Base-by-base conservation (phyloP, 148 eudicot genomes). In the Camellia granthamiana region DNA sequence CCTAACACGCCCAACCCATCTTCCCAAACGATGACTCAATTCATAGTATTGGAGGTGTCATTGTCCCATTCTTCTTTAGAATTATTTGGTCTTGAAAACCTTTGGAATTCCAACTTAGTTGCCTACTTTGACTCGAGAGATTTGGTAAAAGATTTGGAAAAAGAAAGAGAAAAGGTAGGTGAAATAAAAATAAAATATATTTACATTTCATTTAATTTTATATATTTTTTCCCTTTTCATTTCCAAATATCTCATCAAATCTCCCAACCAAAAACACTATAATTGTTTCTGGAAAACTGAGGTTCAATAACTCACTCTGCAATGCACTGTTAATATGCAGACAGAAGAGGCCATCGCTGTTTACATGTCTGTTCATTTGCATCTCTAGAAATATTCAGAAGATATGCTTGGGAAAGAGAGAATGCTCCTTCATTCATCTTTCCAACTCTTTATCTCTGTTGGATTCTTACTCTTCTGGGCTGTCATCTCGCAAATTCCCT, bases 401-500 rank as follows among this genome's bases (percentile, higher is more conserved):
- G 75, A 46, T 47, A 85, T 82, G 87, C 75, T 76, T 68, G 63
- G 82, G 70, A 44, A 41, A 43, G 76, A 64, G 71, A 82, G 63
- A 72, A 11, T 72, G 23, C 75, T 49, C 68, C 30, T 30, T 21
- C 6, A 21, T 59, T 62, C 78, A 58, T 60, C 61, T 60, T 49
- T 70, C 70, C 47, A 80, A 49, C 72, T 83, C 78, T 80, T 58
- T 64, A 81, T 85, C 66, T 77, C 46, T 70, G 14, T 85, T 51
- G 81, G 79, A 54, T 86, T 83, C 81, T 78, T 88, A 60, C 74
- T 79, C 44, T 79, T 74, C 56, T 77, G 85, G 9, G 81, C 47
- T 74, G 85, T 68, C 42, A 46, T 55, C 46, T 85, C 90, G 52
- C 82, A 85, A 81, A 88, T 91, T 83, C 81, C 85, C 46, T 23